Evolutionary conservation across 148 eudicot species (phyloP).

Genomic region (Silene latifolia): DNA sequence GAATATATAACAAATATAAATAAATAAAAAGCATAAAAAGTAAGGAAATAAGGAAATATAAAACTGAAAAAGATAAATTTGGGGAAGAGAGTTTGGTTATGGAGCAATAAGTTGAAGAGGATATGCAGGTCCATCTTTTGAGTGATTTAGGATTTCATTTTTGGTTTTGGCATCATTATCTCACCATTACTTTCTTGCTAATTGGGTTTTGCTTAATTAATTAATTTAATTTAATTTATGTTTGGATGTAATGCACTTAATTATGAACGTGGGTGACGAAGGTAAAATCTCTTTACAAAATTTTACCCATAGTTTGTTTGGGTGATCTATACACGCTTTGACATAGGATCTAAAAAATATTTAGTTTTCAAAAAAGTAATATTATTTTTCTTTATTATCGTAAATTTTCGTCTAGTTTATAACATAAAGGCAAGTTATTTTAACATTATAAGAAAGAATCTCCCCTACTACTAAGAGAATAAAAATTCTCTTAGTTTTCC

Average conservation of each 20-base stretch:
- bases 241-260: neutral
- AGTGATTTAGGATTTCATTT: slow-evolving; percentile 18
- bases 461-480: no score
- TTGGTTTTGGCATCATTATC: slow-evolving; percentile 28
- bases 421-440: no score
- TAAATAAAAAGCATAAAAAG: neutral
- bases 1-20: neutral
- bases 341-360: no score
- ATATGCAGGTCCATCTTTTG: slow-evolving; percentile 28
- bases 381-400: no score
- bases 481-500: no score
- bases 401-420: no score
- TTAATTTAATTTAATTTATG: neutral
- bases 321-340: no score
- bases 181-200: slow-evolving; percentile 4
- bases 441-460: no score
- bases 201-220: neutral
- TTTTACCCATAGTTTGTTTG: no score
- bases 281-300: neutral
- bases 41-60: neutral
- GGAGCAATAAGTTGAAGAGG: slow-evolving; percentile 14
- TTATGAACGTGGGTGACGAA: neutral
- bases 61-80: slow-evolving; percentile 23
- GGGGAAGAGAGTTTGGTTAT: slow-evolving; percentile 19
- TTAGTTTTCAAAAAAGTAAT: no score